phyloP scores from a whole-genome alignment of 106 monocot species.

The Acorus gramineus region DNA sequence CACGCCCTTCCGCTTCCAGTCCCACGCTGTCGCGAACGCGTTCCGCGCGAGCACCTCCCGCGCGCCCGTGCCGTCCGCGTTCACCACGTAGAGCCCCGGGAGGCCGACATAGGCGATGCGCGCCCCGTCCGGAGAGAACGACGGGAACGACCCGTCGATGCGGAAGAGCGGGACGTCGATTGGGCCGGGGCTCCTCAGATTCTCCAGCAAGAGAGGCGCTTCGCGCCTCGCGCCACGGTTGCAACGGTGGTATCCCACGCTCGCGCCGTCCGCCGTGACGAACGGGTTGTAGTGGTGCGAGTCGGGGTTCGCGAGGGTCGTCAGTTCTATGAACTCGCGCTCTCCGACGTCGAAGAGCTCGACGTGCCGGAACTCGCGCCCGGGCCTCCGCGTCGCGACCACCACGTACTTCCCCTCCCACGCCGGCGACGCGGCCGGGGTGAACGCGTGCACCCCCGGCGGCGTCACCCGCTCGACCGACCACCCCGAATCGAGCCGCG shows the following conservation, averaged over 20 bases:
- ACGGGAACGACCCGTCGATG: slow-evolving; percentile 7
- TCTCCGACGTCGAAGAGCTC: slow-evolving; percentile 49
- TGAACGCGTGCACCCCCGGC: slow-evolving; percentile 89
- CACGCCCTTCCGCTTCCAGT: slow-evolving; percentile 83
- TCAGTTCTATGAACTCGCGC: slow-evolving; percentile 44
- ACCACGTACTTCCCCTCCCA: slow-evolving; percentile 35
- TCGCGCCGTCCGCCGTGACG: slow-evolving; percentile 41
- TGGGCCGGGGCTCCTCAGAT: slow-evolving; percentile 26
- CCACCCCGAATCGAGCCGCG: neutral
- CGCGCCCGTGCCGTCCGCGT: slow-evolving; percentile 58
- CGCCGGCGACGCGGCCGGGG: slow-evolving; percentile 52
- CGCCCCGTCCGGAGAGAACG: slow-evolving; percentile 68
- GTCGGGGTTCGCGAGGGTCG: slow-evolving; percentile 30
- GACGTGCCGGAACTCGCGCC: slow-evolving; percentile 62
- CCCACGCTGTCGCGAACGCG: slow-evolving; percentile 78
- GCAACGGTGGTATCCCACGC: slow-evolving; percentile 80
- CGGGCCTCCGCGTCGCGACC: slow-evolving; percentile 59
- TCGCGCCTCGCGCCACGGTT: slow-evolving; percentile 22
- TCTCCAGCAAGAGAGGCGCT: slow-evolving; percentile 54
- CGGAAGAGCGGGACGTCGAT: too few species aligned
- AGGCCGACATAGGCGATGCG: slow-evolving; percentile 58
- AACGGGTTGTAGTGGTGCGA: slow-evolving; percentile 85
- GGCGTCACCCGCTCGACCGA: slow-evolving; percentile 51
- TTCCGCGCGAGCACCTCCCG: slow-evolving; percentile 37
- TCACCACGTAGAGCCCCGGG: slow-evolving; percentile 64